These are phyloP conservation scores for Cyberlindnera nakhonratchasimensis DNA, from an alignment of 805 yeast genomes.

Conservation along the genomic window DNA sequence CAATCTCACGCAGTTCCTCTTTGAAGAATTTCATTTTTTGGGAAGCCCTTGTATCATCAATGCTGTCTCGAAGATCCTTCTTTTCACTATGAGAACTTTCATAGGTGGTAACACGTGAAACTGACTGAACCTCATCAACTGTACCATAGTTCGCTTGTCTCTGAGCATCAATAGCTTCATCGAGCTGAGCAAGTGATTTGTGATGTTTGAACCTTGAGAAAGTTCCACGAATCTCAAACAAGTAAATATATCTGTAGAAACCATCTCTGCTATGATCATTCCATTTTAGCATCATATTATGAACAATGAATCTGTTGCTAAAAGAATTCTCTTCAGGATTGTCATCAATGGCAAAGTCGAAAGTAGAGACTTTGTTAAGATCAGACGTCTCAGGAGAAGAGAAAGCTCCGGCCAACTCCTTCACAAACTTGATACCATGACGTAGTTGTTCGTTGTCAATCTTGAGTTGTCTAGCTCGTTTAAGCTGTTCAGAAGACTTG, in stretches of 20 bases:
- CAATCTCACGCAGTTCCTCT: constrained; percentile 43
- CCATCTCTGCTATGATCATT: constrained; percentile 63
- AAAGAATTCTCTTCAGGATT: constrained; percentile 21
- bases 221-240: constrained; percentile 43
- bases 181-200: constrained; percentile 47
- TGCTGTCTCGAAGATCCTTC: constrained; percentile 8
- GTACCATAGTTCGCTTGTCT: constrained; percentile 19
- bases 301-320: constrained; percentile 64
- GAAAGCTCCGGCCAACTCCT: constrained; percentile 12
- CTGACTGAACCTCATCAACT: constrained; percentile 9
- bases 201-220: constrained; percentile 42
- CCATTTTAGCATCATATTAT: constrained; percentile 77
- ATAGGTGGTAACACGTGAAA: constrained; percentile 21
- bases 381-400: constrained; percentile 5
- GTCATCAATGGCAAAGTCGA: constrained; percentile 14
- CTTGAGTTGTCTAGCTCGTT: constrained; percentile 17
- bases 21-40: constrained; percentile 46
- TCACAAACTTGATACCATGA: constrained; percentile 22
- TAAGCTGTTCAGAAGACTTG: constrained; percentile 19
- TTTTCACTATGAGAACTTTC: constrained; percentile 16
- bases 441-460: constrained; percentile 24
- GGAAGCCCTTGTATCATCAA: constrained; percentile 18
- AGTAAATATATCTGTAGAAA: constrained; percentile 55
- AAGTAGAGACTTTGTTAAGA: constrained; percentile 7
- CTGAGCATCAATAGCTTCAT: constrained; percentile 44